Evolutionary conservation across 352 stramenopile genomes (phyloP).

Genomic region (Pythium scleroteichum): DNA sequence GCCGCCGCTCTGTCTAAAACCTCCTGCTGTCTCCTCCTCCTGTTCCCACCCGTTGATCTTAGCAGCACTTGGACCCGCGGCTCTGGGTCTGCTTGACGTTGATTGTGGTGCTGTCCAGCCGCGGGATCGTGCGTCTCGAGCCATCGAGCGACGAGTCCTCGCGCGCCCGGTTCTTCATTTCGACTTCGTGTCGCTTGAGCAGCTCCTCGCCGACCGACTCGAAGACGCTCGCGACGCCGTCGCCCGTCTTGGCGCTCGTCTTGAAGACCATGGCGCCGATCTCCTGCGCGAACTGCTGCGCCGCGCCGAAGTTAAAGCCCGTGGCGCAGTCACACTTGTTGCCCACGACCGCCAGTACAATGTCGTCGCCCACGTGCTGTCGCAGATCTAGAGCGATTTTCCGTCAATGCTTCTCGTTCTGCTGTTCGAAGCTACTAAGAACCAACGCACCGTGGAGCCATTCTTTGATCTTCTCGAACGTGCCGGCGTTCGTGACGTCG

Average conservation of each 20-base stretch:
- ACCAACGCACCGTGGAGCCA: slow-evolving; percentile 72
- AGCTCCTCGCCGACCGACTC: slow-evolving; percentile 70
- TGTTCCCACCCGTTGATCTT: not conserved
- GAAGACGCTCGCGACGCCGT: slow-evolving; percentile 76
- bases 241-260: slow-evolving; percentile 81
- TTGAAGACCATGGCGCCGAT: slow-evolving; percentile 84
- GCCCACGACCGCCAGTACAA: slow-evolving; percentile 78
- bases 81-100: slow-evolving; percentile 11
- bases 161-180: slow-evolving; percentile 47
- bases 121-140: slow-evolving; percentile 10
- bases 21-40: not conserved
- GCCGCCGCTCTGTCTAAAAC: not conserved
- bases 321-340: slow-evolving; percentile 81
- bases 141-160: slow-evolving; percentile 36
- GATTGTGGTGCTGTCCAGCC: slow-evolving; percentile 16
- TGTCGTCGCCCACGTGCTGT: slow-evolving; percentile 77
- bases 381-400: slow-evolving; percentile 65
- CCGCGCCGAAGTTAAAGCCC: slow-evolving; percentile 64
- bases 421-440: too few relatives aligned
- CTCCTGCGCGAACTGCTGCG: slow-evolving; percentile 72
- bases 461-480: slow-evolving; percentile 87
- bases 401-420: not conserved
- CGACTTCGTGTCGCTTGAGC: slow-evolving; percentile 78
- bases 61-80: slow-evolving; percentile 20
- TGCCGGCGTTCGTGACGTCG: slow-evolving; percentile 72